phyloP scores from a whole-genome alignment of 164 flowering plant genomes.

The Cinnamomum chago region DNA sequence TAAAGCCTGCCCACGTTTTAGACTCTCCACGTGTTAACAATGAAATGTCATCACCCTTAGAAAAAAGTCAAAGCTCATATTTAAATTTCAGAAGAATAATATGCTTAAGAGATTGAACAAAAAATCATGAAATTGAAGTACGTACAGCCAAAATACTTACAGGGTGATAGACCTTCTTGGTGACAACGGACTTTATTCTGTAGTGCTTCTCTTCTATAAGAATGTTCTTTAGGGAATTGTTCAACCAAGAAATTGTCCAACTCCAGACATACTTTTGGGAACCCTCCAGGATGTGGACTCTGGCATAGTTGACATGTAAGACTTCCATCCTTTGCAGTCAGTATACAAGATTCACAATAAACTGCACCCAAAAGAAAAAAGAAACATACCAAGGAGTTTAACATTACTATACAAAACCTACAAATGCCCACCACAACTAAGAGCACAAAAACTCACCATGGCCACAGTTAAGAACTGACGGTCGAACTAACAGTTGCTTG shows the following conservation, averaged over 20 bases:
- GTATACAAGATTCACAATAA: conserved; percentile 56
- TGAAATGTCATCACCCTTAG: too few species aligned
- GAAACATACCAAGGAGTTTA: neutral
- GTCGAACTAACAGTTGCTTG: conserved; percentile 56
- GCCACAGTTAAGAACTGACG: conserved; percentile 87
- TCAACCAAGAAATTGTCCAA: conserved; percentile 63
- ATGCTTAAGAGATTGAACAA: neutral
- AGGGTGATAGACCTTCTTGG: conserved; percentile 16
- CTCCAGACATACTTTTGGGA: conserved; percentile 72
- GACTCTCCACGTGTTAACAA: too few species aligned
- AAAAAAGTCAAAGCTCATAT: too few species aligned
- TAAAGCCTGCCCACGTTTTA: too few species aligned
- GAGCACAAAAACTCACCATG: conserved; percentile 49
- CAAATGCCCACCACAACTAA: neutral
- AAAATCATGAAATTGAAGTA: neutral
- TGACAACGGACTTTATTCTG: conserved; percentile 24
- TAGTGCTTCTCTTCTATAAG: conserved; percentile 34
- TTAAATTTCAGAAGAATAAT: too few species aligned
- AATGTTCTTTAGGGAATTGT: conserved; percentile 51
- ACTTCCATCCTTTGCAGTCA: conserved; percentile 22
- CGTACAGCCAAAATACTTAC: conserved; percentile 25
- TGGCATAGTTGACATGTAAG: conserved; percentile 60
- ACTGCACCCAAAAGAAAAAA: conserved; percentile 34
- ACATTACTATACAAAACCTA: neutral
- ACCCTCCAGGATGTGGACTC: conserved; percentile 47